Evolutionary conservation across 2,329 filamentous ascomycete species (phyloP), one percentile per base, ranked within the genome.

Genomic region (Penicillium sp.): DNA sequence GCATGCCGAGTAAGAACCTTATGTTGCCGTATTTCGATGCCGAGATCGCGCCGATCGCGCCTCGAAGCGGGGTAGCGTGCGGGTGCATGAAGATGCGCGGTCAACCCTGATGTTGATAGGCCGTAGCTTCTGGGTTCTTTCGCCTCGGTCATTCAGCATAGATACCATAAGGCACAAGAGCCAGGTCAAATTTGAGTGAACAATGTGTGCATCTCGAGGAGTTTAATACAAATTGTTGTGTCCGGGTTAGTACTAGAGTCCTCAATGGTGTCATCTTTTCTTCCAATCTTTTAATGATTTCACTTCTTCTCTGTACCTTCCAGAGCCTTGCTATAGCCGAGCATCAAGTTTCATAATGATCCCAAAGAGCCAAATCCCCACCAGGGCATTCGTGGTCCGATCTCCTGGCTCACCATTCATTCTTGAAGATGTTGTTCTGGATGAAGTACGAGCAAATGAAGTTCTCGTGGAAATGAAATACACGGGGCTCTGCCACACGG

Each of bases 401-500:
- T 43, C 48, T 0, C 49, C 57, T 34, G 47, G 49, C 7, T 45
- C 57, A 2, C 50, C 53, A 5, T 61, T 60, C 38, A 37, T 53
- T 9, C 51, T 64, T n/a, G 49, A 55, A 33, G 59, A 64, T 51
- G 51, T 68, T 37, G 25, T 59, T 40, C 40, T 66, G 18, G 57
- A 64, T 47, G 56, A 59, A 52, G 54, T 61, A 39, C 47, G 53
- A 28, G 43, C 51, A 7, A 53, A 65, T 43, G 66, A 70, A 50
- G 59, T 67, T 1, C 51, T 70, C 2, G 57, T 70, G 11, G 60
- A 67, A 43, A 68, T 70, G 53, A 66, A 63, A 47, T 65, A 62
- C 26, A 65, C 66, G 0, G 66, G 67, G 1, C 45, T 70, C 13
- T 69, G 67, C 41, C 60, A 66, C 34, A 64, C 60, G 24, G 62